Percentiles rank a stretch among this genome's conserved stretches.
These are phyloP conservation scores for Naganishia sp. DNA, from an alignment of 1,284 basidiomycete genomes.

Conservation along the genomic window DNA sequence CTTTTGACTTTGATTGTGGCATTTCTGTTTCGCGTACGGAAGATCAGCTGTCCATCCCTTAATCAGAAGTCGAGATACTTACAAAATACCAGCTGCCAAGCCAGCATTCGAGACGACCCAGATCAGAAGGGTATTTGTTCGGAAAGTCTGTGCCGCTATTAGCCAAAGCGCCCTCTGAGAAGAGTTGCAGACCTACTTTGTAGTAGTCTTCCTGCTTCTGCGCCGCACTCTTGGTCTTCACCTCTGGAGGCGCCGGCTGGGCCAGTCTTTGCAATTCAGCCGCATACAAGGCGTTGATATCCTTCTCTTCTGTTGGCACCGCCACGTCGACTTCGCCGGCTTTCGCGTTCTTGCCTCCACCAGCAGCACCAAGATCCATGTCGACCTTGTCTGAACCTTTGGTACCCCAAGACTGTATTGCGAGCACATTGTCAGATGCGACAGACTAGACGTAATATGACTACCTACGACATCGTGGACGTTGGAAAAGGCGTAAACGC, in stretches of 20 bases:
- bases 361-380: conserved; percentile 80
- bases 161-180: background rate
- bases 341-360: conserved; percentile 52
- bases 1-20: conserved; percentile 40
- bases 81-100: conserved; percentile 72
- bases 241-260: conserved; percentile 34
- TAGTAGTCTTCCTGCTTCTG: conserved; percentile 88
- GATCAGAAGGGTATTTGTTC: conserved; percentile 80
- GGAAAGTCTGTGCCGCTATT: conserved; percentile 61
- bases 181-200: conserved; percentile 40
- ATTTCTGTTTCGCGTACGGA: conserved; percentile 35
- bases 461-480: conserved; percentile 64
- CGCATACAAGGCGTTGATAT: conserved; percentile 82
- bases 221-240: conserved; percentile 45
- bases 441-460: conserved; percentile 27
- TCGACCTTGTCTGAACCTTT: conserved; percentile 84
- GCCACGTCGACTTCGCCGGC: conserved; percentile 74
- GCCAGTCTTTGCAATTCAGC: conserved; percentile 76
- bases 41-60: background rate
- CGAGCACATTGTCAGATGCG: conserved; percentile 25
- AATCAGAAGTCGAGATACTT: conserved; percentile 39
- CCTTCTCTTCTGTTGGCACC: conserved; percentile 77
- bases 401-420: conserved; percentile 68
- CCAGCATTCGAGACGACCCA: conserved; percentile 83
- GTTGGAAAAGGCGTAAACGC: conserved; percentile 69